Percentiles rank a stretch among this genome's conserved stretches.
Evolutionary conservation across 2,329 filamentous ascomycete species (phyloP).

Genomic region (Dothistroma pini): DNA sequence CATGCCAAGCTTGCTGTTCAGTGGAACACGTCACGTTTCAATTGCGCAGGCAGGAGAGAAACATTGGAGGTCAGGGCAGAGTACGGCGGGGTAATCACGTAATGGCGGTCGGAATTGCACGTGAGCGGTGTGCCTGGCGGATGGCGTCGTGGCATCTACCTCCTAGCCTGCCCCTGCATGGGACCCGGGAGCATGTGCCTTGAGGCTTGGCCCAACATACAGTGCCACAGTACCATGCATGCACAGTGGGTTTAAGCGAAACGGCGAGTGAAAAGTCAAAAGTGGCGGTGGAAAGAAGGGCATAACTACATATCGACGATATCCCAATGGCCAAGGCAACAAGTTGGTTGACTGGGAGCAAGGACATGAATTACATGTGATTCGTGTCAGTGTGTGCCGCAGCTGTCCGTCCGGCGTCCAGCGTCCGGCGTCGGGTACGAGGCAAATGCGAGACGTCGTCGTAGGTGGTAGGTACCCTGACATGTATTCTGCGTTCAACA

Average conservation of each 20-base stretch:
- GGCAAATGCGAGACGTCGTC: too few relatives aligned
- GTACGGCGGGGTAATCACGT: too few relatives aligned
- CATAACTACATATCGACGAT: too few relatives aligned
- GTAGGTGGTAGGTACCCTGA: neutral
- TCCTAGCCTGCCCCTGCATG: too few relatives aligned
- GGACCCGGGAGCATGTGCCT: too few relatives aligned
- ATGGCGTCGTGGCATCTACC: neutral
- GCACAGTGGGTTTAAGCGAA: too few relatives aligned
- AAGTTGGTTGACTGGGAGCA: neutral
- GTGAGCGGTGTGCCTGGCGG: neutral
- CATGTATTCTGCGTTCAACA: neutral
- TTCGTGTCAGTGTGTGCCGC: too few relatives aligned
- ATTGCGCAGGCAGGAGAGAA: neutral
- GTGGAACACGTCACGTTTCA: constrained; percentile 4
- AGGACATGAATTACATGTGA: neutral
- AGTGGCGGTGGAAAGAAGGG: neutral
- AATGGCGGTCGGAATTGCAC: too few relatives aligned
- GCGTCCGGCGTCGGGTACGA: too few relatives aligned
- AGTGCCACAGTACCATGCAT: too few relatives aligned
- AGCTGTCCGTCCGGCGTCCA: neutral
- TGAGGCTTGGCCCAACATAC: neutral
- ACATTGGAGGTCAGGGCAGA: neutral
- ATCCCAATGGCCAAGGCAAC: constrained; percentile 1
- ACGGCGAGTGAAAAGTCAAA: neutral
- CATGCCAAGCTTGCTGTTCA: neutral